Evolutionary conservation across 2,329 filamentous ascomycete genomes (phyloP).

Genomic region (Cladobotryum mycophilum): DNA sequence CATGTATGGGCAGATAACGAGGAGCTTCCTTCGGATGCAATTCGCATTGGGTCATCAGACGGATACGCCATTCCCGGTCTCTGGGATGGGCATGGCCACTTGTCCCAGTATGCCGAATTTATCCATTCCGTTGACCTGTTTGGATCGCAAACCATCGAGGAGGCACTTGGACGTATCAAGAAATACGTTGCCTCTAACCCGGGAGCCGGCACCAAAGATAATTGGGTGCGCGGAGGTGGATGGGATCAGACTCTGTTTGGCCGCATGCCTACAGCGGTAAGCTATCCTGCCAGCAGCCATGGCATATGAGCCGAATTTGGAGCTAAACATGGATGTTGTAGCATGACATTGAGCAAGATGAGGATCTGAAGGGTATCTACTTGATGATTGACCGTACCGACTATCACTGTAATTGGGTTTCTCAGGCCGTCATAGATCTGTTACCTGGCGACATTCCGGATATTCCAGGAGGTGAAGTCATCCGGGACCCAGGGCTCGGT

Average conservation of each 20-base stretch:
- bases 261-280: constrained; percentile 58
- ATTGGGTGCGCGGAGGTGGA: constrained; percentile 62
- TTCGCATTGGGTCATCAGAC: constrained; percentile 15
- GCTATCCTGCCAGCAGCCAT: constrained; percentile 18
- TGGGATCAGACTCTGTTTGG: constrained; percentile 65
- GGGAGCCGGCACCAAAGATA: constrained; percentile 43
- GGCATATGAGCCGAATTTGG: too few species aligned
- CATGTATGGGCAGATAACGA: constrained; percentile 37
- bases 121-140: constrained; percentile 61
- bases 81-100: constrained; percentile 66
- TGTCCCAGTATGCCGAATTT: constrained; percentile 61
- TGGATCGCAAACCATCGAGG: constrained; percentile 47
- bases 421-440: constrained; percentile 54
- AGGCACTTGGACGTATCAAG: constrained; percentile 47
- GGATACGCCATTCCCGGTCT: constrained; percentile 60
- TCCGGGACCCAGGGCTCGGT: constrained; percentile 54
- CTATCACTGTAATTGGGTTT: constrained; percentile 65
- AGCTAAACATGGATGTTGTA: constrained; percentile 16
- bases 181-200: constrained; percentile 45
- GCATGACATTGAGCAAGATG: constrained; percentile 50
- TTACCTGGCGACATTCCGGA: constrained; percentile 47
- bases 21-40: constrained; percentile 23
- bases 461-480: constrained; percentile 57
- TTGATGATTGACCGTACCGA: constrained; percentile 67
- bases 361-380: constrained; percentile 48